These are phyloP conservation scores for Colletotrichum costaricense DNA, from an alignment of 2,329 filamentous ascomycete genomes.

Conservation along the genomic window DNA sequence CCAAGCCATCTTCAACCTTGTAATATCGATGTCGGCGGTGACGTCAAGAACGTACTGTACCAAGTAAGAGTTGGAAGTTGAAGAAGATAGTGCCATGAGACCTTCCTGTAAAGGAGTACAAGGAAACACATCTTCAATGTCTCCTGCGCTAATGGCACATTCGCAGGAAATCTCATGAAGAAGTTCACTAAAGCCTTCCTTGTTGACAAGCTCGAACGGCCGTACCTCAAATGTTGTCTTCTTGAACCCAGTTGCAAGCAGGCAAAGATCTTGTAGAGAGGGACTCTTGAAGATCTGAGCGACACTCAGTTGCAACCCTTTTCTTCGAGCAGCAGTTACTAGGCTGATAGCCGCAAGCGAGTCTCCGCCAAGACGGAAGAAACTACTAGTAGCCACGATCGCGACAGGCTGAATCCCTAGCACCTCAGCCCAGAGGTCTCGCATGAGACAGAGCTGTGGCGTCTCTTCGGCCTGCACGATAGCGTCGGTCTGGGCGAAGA, in stretches of 20 bases:
- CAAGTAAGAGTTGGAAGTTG: slow-evolving; percentile 13
- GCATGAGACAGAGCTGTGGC: neutral
- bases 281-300: slow-evolving; percentile 22
- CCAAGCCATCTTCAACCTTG: slow-evolving; percentile 22
- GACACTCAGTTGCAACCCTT: neutral
- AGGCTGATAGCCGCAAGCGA: slow-evolving; percentile 42
- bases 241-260: neutral
- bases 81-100: slow-evolving; percentile 25
- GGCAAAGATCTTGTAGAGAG: slow-evolving; percentile 2
- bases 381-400: slow-evolving; percentile 37
- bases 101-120: slow-evolving; percentile 27
- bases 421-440: slow-evolving; percentile 15
- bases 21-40: neutral
- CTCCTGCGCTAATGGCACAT: neutral
- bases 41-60: slow-evolving; percentile 20
- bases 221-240: neutral
- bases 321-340: slow-evolving; percentile 15
- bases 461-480: neutral
- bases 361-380: slow-evolving; percentile 41
- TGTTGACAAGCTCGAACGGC: slow-evolving; percentile 12
- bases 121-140: slow-evolving; percentile 26
- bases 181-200: neutral
- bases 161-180: slow-evolving; percentile 11
- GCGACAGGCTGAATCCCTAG: slow-evolving; percentile 1
- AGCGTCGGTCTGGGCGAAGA: neutral